phyloP scores from a whole-genome alignment of 164 flowering plant species.

The Vitis riparia region DNA sequence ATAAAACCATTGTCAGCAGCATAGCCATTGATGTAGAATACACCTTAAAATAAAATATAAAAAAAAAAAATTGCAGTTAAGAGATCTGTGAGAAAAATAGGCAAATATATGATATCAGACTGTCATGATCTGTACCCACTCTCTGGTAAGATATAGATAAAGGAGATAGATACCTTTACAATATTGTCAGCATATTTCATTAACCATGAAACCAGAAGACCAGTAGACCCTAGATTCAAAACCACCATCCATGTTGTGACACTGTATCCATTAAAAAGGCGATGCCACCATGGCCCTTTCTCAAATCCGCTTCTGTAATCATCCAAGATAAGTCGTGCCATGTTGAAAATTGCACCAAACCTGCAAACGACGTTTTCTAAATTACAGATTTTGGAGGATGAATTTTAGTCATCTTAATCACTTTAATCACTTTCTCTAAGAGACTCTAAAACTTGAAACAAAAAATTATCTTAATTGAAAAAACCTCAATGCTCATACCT shows the following conservation, averaged over 20 bases:
- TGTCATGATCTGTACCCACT: no score
- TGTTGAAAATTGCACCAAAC: slow-evolving; percentile 86
- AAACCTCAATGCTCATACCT: no score
- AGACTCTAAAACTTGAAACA: no score
- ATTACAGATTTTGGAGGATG: no score
- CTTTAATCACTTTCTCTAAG: no score
- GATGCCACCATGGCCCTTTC: slow-evolving; percentile 95
- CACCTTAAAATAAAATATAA: slow-evolving; percentile 38
- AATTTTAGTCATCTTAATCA: no score
- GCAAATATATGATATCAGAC: no score
- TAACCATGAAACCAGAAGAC: slow-evolving; percentile 93
- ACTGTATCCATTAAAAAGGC: slow-evolving; percentile 79
- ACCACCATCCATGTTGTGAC: slow-evolving; percentile 92
- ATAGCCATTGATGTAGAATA: slow-evolving; percentile 99
- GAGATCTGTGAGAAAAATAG: no score
- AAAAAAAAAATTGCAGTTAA: no score
- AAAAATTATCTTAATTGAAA: no score
- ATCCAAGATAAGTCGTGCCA: slow-evolving; percentile 72
- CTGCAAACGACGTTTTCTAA: slow-evolving; percentile 25
- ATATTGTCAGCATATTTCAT: slow-evolving; percentile 97
- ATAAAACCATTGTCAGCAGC: slow-evolving; percentile 85
- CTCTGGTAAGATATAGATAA: not conserved
- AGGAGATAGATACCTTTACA: slow-evolving; percentile 57
- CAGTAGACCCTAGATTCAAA: slow-evolving; percentile 86
- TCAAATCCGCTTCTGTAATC: slow-evolving; percentile 88